These are phyloP conservation scores for Mortierella sp. DNA, from an alignment of 371 early-diverging fungal genomes.

Conservation along the genomic window DNA sequence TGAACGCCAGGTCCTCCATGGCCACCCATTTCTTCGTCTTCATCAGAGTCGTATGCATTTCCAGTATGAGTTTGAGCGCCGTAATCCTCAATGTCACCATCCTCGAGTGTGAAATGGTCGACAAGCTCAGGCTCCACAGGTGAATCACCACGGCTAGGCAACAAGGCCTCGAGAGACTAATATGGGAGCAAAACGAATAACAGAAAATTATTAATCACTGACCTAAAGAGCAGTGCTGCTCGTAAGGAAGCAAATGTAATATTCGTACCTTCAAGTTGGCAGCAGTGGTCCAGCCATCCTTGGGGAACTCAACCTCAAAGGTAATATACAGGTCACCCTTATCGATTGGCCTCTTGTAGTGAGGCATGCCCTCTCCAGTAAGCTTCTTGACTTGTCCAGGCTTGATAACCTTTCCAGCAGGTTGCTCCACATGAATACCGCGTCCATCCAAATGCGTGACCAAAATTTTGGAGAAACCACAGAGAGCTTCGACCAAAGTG, in stretches of 20 bases:
- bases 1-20: conserved; percentile 88
- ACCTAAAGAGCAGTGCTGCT: too few species aligned
- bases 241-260: too few species aligned
- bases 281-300: conserved; percentile 76
- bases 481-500: conserved; percentile 91
- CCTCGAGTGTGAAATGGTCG: conserved; percentile 76
- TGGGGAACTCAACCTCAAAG: conserved; percentile 96
- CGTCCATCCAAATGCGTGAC: conserved; percentile 94
- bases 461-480: conserved; percentile 88
- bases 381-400: conserved; percentile 87
- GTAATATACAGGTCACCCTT: conserved; percentile 93
- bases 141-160: conserved; percentile 70
- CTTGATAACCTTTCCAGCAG: conserved; percentile 92
- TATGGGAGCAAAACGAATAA: background rate
- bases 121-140: conserved; percentile 60
- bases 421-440: conserved; percentile 85
- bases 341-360: conserved; percentile 86
- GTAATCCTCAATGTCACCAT: conserved; percentile 82
- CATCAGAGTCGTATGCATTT: conserved; percentile 65
- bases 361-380: conserved; percentile 96
- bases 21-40: conserved; percentile 69
- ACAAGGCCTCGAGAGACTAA: conserved; percentile 68
- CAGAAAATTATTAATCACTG: background rate
- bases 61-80: conserved; percentile 70
- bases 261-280: conserved; percentile 29